phyloP scores from a whole-genome alignment of 2,329 filamentous ascomycete genomes.

The Bisporella sp. region DNA sequence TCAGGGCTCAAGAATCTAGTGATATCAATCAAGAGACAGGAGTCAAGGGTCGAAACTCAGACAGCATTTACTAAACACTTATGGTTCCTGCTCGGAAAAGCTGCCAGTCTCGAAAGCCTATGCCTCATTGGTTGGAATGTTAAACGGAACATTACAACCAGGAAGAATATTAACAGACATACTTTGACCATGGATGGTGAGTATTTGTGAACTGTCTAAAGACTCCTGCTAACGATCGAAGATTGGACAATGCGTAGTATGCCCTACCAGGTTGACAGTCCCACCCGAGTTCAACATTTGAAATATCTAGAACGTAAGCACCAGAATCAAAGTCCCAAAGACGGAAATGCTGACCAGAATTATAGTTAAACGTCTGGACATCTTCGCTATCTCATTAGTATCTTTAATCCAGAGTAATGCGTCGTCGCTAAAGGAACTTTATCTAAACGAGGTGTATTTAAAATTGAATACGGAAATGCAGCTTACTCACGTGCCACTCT shows the following conservation, averaged over 20 bases:
- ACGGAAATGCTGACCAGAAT: neutral
- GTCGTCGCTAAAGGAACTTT: slow-evolving; percentile 25
- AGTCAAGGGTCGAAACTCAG: slow-evolving; percentile 29
- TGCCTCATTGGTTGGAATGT: slow-evolving; percentile 38
- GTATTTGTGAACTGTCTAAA: neutral
- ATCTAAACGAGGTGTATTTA: slow-evolving; percentile 26
- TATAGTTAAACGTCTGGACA: slow-evolving; percentile 24
- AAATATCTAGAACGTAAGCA: slow-evolving; percentile 19
- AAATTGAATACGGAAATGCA: slow-evolving; percentile 19
- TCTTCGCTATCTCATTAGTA: slow-evolving; percentile 19
- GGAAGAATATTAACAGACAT: slow-evolving; percentile 11
- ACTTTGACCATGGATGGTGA: slow-evolving; percentile 4
- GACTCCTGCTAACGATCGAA: neutral
- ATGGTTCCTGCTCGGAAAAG: slow-evolving; percentile 43
- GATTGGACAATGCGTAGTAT: slow-evolving; percentile 24
- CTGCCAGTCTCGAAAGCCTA: slow-evolving; percentile 37
- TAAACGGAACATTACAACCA: slow-evolving; percentile 16
- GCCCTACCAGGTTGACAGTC: slow-evolving; percentile 15
- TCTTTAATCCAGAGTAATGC: slow-evolving; percentile 20
- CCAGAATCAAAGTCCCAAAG: neutral
- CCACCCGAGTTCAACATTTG: slow-evolving; percentile 12
- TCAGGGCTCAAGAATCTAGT: slow-evolving; percentile 37
- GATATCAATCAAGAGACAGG: slow-evolving; percentile 39
- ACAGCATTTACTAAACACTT: slow-evolving; percentile 37
- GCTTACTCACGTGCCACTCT: slow-evolving; percentile 16